These are phyloP conservation scores for Saccharomycodes ludwigii DNA, from an alignment of 805 yeast genomes.

Conservation along the genomic window DNA sequence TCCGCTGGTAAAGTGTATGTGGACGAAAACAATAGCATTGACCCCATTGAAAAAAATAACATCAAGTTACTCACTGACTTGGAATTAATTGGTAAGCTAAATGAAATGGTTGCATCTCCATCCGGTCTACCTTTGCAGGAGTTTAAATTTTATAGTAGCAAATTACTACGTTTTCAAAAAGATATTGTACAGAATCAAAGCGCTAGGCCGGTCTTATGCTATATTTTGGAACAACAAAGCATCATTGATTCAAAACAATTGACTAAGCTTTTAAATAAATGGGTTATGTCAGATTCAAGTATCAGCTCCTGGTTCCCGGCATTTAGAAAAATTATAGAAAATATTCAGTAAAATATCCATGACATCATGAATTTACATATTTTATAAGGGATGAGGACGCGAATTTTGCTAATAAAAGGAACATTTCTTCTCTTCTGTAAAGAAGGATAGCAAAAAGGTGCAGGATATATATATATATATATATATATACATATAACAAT, in stretches of 20 bases:
- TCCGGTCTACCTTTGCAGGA: slow-evolving; percentile 30
- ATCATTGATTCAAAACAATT: slow-evolving; percentile 18
- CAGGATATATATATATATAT: too few species aligned
- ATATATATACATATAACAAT: too few species aligned
- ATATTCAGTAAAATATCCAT: not conserved
- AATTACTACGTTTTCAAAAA: slow-evolving; percentile 22
- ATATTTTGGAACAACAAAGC: too few species aligned
- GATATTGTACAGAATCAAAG: slow-evolving; percentile 18
- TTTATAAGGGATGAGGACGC: not conserved
- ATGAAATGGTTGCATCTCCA: slow-evolving; percentile 16
- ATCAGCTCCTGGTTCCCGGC: slow-evolving; percentile 59
- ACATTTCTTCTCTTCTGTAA: not conserved
- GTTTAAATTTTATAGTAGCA: slow-evolving; percentile 30
- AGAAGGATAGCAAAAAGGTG: slow-evolving; percentile 1
- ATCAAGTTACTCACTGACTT: slow-evolving; percentile 7
- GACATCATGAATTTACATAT: not conserved
- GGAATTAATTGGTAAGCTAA: slow-evolving; percentile 14
- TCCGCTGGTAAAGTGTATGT: too few species aligned
- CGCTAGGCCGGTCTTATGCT: slow-evolving; percentile 17
- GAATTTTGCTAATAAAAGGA: not conserved
- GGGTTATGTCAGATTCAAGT: slow-evolving; percentile 47
- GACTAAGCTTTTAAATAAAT: slow-evolving; percentile 29
- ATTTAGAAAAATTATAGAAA: slow-evolving; percentile 30
- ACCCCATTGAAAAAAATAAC: slow-evolving; percentile 4
- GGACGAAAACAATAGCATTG: too few species aligned